phyloP scores from a whole-genome alignment of 2,329 filamentous ascomycete species.

The Dothideomycetes sp. region DNA sequence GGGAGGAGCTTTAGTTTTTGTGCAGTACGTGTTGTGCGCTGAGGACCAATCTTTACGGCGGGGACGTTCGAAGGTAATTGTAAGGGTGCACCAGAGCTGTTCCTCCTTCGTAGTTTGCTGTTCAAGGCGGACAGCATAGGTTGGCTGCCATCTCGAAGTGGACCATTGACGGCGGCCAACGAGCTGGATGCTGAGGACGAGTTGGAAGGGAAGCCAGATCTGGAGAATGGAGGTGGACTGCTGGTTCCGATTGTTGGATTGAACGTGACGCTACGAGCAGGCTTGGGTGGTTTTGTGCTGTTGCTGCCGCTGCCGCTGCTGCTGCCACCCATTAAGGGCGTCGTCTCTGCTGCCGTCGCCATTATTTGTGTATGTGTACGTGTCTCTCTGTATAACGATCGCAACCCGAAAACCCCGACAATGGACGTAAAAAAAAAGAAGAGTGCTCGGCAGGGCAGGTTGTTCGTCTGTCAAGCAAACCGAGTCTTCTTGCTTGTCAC shows the following conservation, averaged over 20 bases:
- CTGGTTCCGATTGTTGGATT: slow-evolving; percentile 50
- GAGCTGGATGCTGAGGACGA: slow-evolving; percentile 22
- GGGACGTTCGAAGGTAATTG: slow-evolving; percentile 32
- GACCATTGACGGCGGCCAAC: slow-evolving; percentile 30
- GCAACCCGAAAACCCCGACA: too few species aligned
- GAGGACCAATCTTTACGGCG: slow-evolving; percentile 73
- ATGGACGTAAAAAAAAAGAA: too few species aligned
- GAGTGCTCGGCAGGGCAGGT: too few species aligned
- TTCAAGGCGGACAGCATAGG: slow-evolving; percentile 73
- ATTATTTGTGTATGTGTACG: too few species aligned
- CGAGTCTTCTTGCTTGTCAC: too few species aligned
- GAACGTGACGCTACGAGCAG: slow-evolving; percentile 63
- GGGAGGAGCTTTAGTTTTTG: slow-evolving; percentile 97
- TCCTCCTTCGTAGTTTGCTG: slow-evolving; percentile 75
- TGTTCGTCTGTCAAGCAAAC: too few species aligned
- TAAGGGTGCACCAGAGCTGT: slow-evolving; percentile 63
- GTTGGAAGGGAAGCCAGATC: slow-evolving; percentile 26
- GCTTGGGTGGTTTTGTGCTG: slow-evolving; percentile 27
- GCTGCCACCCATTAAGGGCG: slow-evolving; percentile 12
- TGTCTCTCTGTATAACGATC: too few species aligned
- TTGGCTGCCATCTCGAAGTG: slow-evolving; percentile 32
- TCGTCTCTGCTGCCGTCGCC: slow-evolving; percentile 14
- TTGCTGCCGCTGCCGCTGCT: not conserved
- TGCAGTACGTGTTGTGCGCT: slow-evolving; percentile 87
- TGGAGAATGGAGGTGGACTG: slow-evolving; percentile 30